These are phyloP conservation scores for Ulota crispa DNA, from an alignment of 225 moss, liverwort and hornwort species.

Conservation along the genomic window DNA sequence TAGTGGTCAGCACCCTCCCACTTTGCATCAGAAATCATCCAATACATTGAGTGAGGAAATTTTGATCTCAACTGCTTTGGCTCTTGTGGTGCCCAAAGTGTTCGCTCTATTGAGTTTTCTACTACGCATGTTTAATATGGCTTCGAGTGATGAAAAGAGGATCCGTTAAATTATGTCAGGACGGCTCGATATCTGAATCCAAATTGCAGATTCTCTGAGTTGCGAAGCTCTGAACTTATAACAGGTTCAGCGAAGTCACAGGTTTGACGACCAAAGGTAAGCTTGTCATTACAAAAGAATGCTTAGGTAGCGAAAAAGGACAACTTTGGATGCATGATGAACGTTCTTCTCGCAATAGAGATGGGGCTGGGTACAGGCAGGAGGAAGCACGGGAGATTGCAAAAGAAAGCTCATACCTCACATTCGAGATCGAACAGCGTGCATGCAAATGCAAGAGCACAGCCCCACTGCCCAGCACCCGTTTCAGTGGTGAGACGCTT, in stretches of 20 bases:
- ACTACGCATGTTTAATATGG: not conserved
- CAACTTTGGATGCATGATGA: not conserved
- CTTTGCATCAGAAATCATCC: not conserved
- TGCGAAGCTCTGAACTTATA: not conserved
- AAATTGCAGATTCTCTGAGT: not conserved
- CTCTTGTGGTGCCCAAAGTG: not conserved
- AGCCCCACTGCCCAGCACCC: slow-evolving; percentile 60
- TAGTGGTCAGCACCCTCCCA: not conserved
- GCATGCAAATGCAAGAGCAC: slow-evolving; percentile 63
- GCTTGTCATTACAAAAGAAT: not conserved
- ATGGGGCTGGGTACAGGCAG: not conserved
- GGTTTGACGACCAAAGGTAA: not conserved
- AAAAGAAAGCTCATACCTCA: slow-evolving; percentile 27
- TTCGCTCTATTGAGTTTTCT: not conserved
- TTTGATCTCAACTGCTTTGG: not conserved
- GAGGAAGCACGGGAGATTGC: not conserved
- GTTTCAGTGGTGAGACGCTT: slow-evolving; percentile 61
- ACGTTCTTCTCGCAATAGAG: not conserved
- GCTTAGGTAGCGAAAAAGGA: not conserved
- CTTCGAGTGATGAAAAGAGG: not conserved
- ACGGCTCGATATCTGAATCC: not conserved
- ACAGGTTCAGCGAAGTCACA: not conserved
- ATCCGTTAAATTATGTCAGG: not conserved
- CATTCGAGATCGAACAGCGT: slow-evolving; percentile 51
- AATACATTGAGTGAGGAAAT: not conserved